Conservation (phyloP, 2,329 filamentous ascomycete genomes). For the Ploettnerulaceae sp. region DNA sequence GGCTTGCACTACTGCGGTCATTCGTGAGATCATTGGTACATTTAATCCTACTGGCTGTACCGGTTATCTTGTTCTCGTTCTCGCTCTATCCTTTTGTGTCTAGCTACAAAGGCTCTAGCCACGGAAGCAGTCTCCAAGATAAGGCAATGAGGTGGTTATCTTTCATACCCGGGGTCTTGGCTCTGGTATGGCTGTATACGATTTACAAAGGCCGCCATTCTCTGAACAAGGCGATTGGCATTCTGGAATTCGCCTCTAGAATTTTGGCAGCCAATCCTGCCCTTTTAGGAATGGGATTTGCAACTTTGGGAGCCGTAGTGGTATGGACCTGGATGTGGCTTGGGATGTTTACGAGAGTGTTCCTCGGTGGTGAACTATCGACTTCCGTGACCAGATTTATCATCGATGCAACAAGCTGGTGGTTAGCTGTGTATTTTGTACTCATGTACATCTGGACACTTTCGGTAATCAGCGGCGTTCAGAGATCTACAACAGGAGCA, state of each 20-base stretch:
- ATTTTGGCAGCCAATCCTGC: slow-evolving; percentile 83
- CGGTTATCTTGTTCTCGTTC: slow-evolving; percentile 81
- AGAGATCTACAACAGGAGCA: slow-evolving; percentile 86
- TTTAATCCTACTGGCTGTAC: slow-evolving; percentile 76
- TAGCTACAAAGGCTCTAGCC: slow-evolving; percentile 73
- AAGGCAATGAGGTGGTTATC: slow-evolving; percentile 83
- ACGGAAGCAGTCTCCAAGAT: slow-evolving; percentile 80
- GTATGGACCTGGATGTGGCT: slow-evolving; percentile 95
- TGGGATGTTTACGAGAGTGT: slow-evolving; percentile 91
- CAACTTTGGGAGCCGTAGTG: slow-evolving; percentile 68
- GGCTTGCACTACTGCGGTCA: slow-evolving; percentile 82
- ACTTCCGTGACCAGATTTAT: slow-evolving; percentile 61
- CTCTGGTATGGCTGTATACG: slow-evolving; percentile 77
- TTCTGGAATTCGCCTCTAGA: slow-evolving; percentile 86
- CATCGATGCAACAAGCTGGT: slow-evolving; percentile 87
- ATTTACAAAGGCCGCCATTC: slow-evolving; percentile 76
- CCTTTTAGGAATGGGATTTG: slow-evolving; percentile 77
- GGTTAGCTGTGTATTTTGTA: slow-evolving; percentile 88
- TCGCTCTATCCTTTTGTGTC: slow-evolving; percentile 87
- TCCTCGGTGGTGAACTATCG: slow-evolving; percentile 83
- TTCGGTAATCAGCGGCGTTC: slow-evolving; percentile 79
- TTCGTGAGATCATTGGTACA: slow-evolving; percentile 83
- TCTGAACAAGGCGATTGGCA: slow-evolving; percentile 76
- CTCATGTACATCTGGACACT: slow-evolving; percentile 95
- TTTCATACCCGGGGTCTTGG: slow-evolving; percentile 67